Evolutionary conservation across 805 yeast genomes (phyloP), one percentile per base, ranked within the genome.

Genomic region (Spathaspora sp.): DNA sequence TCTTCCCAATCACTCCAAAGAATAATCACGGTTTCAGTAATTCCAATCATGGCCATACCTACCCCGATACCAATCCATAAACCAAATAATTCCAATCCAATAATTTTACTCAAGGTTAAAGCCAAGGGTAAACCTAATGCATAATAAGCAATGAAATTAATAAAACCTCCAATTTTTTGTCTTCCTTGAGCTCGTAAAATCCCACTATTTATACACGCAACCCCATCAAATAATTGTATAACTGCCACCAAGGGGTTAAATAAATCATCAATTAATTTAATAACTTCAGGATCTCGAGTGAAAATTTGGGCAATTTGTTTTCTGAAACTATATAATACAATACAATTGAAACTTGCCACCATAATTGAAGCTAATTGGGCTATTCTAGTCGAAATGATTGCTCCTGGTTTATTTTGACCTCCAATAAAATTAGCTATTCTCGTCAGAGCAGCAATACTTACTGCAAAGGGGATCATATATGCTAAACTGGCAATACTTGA

Each of bases 101-200:
- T 66, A 8, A 65, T 60, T 48, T 66, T 60, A 12, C 89, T 82
- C n/a, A 87, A 68, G 16, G 78, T 58, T 29, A 83, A 69, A 0
- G 89, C 87, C 38, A 84, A 57, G 0, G 96, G 96, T 42, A 87
- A 72, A 1, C 89, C 92, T 55, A 86, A 68, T 2, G 78, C 75
- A 64, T 89, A 89, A 67, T 89, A 89, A 0, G 85, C 79, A n/a
- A 86, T 61, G 45, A 89, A 72, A 59, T 87, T 89, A 48, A 88
- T 71, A 11, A 79, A 57, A 0, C 93, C 89, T 2, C 96, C 96
- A 45, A 86, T 75, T 47, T 76, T 78, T 64, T 89, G 96, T 45
- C 83, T 70, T 0, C 93, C 96, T 63, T 86, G 85, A 1, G 92
- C 91, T 53, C 96, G 71, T 52, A 89, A 68, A 35, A 86, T 77